Conservation (phyloP, 768 basidiomycete genomes). For the Calocybe cyanea region DNA sequence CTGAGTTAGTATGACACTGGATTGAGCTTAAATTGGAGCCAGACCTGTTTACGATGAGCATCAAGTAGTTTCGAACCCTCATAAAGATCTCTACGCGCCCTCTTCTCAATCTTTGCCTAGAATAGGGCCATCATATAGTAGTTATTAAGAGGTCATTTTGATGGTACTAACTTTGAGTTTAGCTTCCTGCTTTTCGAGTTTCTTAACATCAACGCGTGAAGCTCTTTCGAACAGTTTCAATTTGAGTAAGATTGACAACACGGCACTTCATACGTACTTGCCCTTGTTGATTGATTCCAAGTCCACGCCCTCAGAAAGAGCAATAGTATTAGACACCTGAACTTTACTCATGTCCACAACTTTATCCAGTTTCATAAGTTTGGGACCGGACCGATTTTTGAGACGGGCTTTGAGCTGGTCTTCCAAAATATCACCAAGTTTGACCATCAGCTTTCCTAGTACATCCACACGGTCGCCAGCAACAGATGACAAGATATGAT, state of each 20-base stretch:
- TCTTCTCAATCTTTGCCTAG: conserved; percentile 95
- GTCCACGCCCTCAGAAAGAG: conserved; percentile 79
- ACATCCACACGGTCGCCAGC: conserved; percentile 55
- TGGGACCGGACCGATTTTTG: conserved; percentile 58
- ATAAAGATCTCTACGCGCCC: conserved; percentile 85
- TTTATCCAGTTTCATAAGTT: conserved; percentile 74
- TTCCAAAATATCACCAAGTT: conserved; percentile 58
- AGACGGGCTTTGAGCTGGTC: conserved; percentile 59
- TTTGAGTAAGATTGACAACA: conserved; percentile 13
- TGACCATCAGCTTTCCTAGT: conserved; percentile 63
- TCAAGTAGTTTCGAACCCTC: conserved; percentile 96
- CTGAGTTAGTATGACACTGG: conserved; percentile 5
- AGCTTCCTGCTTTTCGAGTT: conserved; percentile 94
- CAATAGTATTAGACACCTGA: conserved; percentile 76
- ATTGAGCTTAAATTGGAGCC: conserved; percentile 9
- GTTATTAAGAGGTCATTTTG: not conserved
- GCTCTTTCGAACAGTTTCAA: conserved; percentile 48
- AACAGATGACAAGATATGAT: conserved; percentile 73
- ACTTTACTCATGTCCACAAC: conserved; percentile 87
- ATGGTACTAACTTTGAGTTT: conserved; percentile 69
- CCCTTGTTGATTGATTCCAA: conserved; percentile 92
- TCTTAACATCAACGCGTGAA: conserved; percentile 90
- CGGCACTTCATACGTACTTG: conserved; percentile 51
- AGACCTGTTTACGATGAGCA: conserved; percentile 84
- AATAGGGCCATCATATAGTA: conserved; percentile 6